Conservation (phyloP, 129 eudicot species). For the Flaveria bidentis region DNA sequence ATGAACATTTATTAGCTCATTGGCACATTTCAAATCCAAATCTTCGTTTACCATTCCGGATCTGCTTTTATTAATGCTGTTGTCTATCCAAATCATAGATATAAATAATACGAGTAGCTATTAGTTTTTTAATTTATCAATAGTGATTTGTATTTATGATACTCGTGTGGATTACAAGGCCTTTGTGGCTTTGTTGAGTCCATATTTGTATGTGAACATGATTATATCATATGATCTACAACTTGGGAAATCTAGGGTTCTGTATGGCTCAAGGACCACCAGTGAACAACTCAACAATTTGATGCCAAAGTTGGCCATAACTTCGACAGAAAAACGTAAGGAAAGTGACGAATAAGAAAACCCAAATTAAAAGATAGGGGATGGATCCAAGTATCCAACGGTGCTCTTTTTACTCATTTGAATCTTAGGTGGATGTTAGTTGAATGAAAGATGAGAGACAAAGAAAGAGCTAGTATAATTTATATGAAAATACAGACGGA, state of each 20-base stretch:
- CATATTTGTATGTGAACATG: no score
- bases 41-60: background rate
- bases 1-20: background rate
- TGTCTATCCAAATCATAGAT: background rate
- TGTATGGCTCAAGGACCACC: constrained; percentile 24
- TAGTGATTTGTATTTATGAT: no score
- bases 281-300: background rate
- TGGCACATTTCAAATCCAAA: background rate
- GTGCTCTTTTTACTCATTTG: no score
- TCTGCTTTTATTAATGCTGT: background rate
- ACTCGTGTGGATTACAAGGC: no score
- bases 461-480: no score
- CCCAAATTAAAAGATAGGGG: background rate
- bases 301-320: constrained; percentile 28
- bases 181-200: no score
- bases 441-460: no score
- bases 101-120: background rate
- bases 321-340: constrained; percentile 17
- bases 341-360: constrained; percentile 33
- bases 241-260: no score
- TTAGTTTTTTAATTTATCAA: background rate
- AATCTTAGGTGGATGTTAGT: no score
- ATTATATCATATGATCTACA: no score
- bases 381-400: background rate
- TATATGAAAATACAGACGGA: no score